These are phyloP conservation scores for Syzygium aqueum DNA, from an alignment of 345 rosid genomes.

Conservation along the genomic window DNA sequence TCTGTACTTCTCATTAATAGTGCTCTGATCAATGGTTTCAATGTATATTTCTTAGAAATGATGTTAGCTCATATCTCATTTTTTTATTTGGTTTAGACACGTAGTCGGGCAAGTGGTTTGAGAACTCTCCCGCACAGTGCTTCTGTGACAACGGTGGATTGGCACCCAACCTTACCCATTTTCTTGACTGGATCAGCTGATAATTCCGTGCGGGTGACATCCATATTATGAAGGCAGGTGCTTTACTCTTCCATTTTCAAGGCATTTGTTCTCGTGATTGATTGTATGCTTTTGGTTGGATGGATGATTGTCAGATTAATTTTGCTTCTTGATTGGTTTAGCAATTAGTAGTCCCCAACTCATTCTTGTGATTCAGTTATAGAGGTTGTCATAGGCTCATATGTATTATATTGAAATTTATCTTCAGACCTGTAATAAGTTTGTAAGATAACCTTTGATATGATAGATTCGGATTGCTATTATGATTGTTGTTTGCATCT, in stretches of 20 bases:
- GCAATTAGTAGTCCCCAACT: not conserved
- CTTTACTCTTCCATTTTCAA: not conserved
- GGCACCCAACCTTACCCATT: conserved; percentile 67
- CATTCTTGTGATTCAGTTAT: not conserved
- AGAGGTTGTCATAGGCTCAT: not conserved
- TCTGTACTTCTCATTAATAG: not conserved
- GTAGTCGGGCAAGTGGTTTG: conserved; percentile 35
- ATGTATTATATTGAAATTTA: not conserved
- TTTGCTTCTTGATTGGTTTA: not conserved
- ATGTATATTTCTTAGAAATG: not conserved
- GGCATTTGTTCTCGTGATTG: not conserved
- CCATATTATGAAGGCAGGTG: conserved; percentile 18
- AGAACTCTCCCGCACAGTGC: conserved; percentile 55
- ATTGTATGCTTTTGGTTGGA: not conserved
- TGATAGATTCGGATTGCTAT: not conserved
- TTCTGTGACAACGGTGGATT: conserved; percentile 56
- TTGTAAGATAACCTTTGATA: not conserved
- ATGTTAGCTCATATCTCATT: not conserved
- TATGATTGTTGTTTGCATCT: not conserved
- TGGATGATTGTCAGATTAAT: not conserved
- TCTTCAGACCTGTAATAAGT: not conserved
- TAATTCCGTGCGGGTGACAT: conserved; percentile 56
- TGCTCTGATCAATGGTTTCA: not conserved
- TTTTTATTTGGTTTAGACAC: conserved; percentile 20
- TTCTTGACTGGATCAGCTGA: conserved; percentile 69